Evolutionary conservation across 2,329 filamentous ascomycete genomes (phyloP).

Genomic region (Colletotrichum cereale): DNA sequence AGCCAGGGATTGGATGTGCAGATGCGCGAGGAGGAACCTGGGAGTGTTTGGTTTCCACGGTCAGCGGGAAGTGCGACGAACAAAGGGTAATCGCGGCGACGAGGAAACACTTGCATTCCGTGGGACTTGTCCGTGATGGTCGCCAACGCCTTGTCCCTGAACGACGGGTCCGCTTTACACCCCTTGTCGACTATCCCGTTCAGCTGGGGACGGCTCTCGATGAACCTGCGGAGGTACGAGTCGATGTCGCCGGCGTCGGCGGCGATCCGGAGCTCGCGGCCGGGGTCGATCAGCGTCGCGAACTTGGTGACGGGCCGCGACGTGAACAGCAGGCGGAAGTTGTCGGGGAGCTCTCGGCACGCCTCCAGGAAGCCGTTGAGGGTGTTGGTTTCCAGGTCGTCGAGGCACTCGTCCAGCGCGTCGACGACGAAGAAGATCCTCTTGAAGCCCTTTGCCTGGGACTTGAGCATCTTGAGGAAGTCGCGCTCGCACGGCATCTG

Average conservation of each 20-base stretch:
- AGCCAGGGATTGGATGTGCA: slow-evolving; percentile 18
- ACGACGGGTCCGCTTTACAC: background rate
- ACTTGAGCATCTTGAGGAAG: slow-evolving; percentile 15
- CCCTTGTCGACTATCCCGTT: background rate
- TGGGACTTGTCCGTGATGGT: slow-evolving; percentile 12
- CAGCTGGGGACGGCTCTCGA: background rate
- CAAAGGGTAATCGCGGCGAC: too few species aligned
- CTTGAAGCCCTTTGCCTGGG: background rate
- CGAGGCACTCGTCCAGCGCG: slow-evolving; percentile 24
- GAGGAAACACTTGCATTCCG: slow-evolving; percentile 7
- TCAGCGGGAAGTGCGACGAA: background rate
- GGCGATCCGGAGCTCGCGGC: background rate
- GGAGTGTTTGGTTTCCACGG: too few species aligned
- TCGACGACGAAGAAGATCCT: slow-evolving; percentile 12
- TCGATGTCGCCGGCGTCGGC: slow-evolving; percentile 8
- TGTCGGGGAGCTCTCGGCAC: slow-evolving; percentile 9
- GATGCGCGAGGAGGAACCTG: slow-evolving; percentile 26
- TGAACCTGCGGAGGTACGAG: slow-evolving; percentile 12
- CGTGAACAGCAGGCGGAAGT: slow-evolving; percentile 10
- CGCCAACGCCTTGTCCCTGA: background rate
- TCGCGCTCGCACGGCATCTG: slow-evolving; percentile 4
- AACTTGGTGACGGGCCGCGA: background rate
- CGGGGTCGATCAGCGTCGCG: background rate
- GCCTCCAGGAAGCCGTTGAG: background rate
- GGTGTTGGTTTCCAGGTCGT: background rate